Conservation (phyloP, 768 basidiomycete species). For the Hortiboletus campestris region DNA sequence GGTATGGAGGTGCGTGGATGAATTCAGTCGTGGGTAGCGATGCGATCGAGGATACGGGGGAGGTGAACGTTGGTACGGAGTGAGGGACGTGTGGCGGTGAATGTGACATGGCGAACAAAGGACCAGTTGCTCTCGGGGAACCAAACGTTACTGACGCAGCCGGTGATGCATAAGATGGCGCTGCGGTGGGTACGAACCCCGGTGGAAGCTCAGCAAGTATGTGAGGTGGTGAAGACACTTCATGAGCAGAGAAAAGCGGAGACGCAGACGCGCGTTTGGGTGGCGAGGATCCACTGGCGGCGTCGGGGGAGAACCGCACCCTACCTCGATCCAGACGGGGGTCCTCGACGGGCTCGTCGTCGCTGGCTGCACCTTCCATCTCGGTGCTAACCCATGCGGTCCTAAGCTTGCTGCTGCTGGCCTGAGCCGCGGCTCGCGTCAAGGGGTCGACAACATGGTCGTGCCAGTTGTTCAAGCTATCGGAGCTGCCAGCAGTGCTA, state of each 20-base stretch:
- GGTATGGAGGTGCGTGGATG: constrained; percentile 17
- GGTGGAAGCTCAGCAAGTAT: constrained; percentile 25
- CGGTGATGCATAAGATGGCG: constrained; percentile 14
- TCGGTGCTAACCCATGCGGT: constrained; percentile 44
- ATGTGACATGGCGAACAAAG: constrained; percentile 17
- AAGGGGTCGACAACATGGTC: constrained; percentile 30
- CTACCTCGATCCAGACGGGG: constrained; percentile 8
- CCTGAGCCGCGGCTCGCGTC: constrained; percentile 24
- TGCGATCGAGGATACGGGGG: neutral
- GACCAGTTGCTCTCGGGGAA: constrained; percentile 1
- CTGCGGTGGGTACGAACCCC: constrained; percentile 29
- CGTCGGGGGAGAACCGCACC: constrained; percentile 18
- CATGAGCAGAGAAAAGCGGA: constrained; percentile 8
- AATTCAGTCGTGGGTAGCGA: neutral
- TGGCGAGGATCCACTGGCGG: constrained; percentile 15
- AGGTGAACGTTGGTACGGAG: neutral
- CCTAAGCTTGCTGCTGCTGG: constrained; percentile 18
- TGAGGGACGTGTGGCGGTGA: constrained; percentile 16
- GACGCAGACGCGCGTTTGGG: constrained; percentile 9
- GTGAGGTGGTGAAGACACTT: constrained; percentile 16
- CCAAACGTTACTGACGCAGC: constrained; percentile 7
- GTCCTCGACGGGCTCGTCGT: constrained; percentile 27
- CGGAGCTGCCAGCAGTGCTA: constrained; percentile 16
- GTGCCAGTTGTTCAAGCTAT: constrained; percentile 26
- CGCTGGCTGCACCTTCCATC: constrained; percentile 35